Evolutionary conservation across 495 filamentous ascomycete genomes (phyloP), one percentile per base, ranked within the genome.

Genomic region (Penicillium egyptiacum): DNA sequence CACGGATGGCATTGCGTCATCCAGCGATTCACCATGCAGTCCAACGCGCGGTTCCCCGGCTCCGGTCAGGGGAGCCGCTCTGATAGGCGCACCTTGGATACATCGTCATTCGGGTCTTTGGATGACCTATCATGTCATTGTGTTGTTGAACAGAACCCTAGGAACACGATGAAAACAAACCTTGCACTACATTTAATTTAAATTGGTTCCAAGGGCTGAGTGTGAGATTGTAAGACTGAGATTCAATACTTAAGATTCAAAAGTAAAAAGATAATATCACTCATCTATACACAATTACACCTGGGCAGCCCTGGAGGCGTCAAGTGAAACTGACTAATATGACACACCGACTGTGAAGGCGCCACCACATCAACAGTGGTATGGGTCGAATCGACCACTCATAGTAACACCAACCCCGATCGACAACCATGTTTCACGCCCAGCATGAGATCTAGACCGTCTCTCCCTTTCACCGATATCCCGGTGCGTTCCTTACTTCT

Each of bases 391-490:
- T 37, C 9, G n/a, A 20, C 43, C 53, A 55, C 30, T 54, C 52
- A 47, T 26, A 19, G 19, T 20, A 12, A 40, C n/a, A 22, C 30
- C 28, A 30, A n/a, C 16, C 20, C 39, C 30, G 52, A 55, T 47
- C 52, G 22, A 55, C 52, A n/a, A n/a, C 47, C 30, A 35, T 46
- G 52, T 55, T 55, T 46, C 52, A 55, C 42, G 2, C 14, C 11
- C 33, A 37, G 14, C 33, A 37, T 35, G 28, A 26, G 42, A 44
- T 12, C 40, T 22, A 55, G 52, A 41, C 50, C 11, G 20, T 35
- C 31, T 37, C 28, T 35, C 42, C 31, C 42, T 33, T 35, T 33
- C 30, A 20, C 31, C 31, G 28, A 10, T 55, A 12, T 45, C 20
- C 17, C 19, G 16, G 41, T n/a, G n/a, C 16, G 23, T 43, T 55